Evolutionary conservation across 441 rosid genomes (phyloP), one percentile per base, ranked within the genome.

Genomic region (Eruca vesicaria): DNA sequence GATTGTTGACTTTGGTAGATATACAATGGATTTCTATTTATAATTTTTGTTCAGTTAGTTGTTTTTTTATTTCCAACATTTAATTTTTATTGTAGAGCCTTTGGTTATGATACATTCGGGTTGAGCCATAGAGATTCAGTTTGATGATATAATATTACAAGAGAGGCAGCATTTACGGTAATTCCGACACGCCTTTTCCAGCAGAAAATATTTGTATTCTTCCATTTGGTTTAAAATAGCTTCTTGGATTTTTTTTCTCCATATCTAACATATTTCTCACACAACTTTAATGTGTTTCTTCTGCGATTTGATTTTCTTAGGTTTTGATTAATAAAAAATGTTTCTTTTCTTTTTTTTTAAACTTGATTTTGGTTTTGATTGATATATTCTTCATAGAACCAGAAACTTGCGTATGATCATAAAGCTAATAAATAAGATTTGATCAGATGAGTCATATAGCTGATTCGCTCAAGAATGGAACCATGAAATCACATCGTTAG

Each of bases 401-500:
- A 41, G n/a, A 41, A 41, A 41, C 48, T 41, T 14, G n/a, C 1
- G 15, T 12, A 14, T 41, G n/a, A 41, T 41, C 48, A 41, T 41
- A 14, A 12, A 41, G 48, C 16, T 41, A 41, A 41, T 41, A 41
- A 32, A 32, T 32, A 7, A 43, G 18, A 14, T 43, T 38, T 43
- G 2, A 6, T 43, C 50, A n/a, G n/a, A 43, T 43, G 50, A 43
- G 50, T 43, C 50, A 43, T 43, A 43, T 43, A 43, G 50, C 50
- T 43, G 8, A 43, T 15, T 43, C 50, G n/a, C 3, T 14, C 50
- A 43, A 43, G 50, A 43, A 43, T 43, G 97, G 77, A 92, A 90
- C 76, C 97, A 92, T 92, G 95, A 97, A 91, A 86, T 29, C 7
- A 29, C 32, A 29, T 29, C 32, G 7, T 84, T 94, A 66, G 89